Evolutionary conservation across 2,329 filamentous ascomycete species (phyloP).

Genomic region (Cladosporium austrohemisphaericum): DNA sequence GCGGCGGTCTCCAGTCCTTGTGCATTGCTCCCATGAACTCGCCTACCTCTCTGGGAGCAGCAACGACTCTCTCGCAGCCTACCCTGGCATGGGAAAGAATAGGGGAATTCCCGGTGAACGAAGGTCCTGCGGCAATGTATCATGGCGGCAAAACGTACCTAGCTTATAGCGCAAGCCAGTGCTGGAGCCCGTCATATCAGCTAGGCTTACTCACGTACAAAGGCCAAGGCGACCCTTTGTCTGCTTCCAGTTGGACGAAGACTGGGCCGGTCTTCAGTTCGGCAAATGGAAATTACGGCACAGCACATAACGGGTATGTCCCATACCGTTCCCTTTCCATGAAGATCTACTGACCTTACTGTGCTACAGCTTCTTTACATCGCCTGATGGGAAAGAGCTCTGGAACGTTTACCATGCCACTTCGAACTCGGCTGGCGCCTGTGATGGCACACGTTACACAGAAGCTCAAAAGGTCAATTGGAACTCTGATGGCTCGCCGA

Average conservation of each 20-base stretch:
- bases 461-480: constrained; percentile 51
- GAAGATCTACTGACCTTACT: background rate
- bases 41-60: constrained; percentile 44
- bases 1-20: constrained; percentile 41
- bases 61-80: constrained; percentile 50
- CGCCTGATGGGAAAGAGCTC: constrained; percentile 52
- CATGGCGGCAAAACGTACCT: constrained; percentile 52
- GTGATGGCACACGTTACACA: constrained; percentile 52
- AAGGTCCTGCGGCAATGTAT: constrained; percentile 54
- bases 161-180: constrained; percentile 54
- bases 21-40: constrained; percentile 41
- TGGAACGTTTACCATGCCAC: constrained; percentile 58
- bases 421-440: constrained; percentile 46
- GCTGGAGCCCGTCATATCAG: constrained; percentile 54
- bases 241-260: constrained; percentile 49
- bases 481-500: constrained; percentile 50
- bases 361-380: constrained; percentile 51
- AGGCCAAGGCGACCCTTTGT: constrained; percentile 45
- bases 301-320: constrained; percentile 47
- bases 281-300: constrained; percentile 56
- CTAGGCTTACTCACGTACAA: constrained; percentile 54
- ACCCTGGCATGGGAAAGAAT: constrained; percentile 51
- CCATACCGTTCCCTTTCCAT: background rate
- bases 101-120: constrained; percentile 49
- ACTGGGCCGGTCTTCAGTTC: constrained; percentile 50